A percentile compares a stretch with the other conserved stretches of the same genome.
Conservation (phyloP, 495 filamentous ascomycete genomes). For the Bacidia gigantensis region DNA sequence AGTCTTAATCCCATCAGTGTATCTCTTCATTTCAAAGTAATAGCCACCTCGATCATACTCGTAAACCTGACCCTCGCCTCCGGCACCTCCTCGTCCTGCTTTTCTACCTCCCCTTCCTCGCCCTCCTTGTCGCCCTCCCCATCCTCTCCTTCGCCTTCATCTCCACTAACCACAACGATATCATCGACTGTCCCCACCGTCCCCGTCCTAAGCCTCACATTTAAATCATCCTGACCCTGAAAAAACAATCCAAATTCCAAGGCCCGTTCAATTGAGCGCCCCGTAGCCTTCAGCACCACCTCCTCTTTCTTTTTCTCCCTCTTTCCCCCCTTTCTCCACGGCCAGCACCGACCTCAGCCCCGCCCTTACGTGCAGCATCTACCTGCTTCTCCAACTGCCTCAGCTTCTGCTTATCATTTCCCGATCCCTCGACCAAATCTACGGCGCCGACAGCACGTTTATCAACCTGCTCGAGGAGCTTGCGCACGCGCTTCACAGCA, state of each 20-base stretch:
- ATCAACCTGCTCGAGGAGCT: slow-evolving; percentile 50
- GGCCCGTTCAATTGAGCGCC: slow-evolving; percentile 62
- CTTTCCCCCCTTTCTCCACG: too few relatives aligned
- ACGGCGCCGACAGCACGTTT: slow-evolving; percentile 39
- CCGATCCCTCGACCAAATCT: slow-evolving; percentile 24
- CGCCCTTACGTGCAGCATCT: not conserved
- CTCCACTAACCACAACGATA: slow-evolving; percentile 35
- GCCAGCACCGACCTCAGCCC: slow-evolving; percentile 10
- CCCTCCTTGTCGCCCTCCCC: too few relatives aligned
- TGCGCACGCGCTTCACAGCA: slow-evolving; percentile 66
- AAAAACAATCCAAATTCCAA: slow-evolving; percentile 51
- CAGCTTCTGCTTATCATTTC: slow-evolving; percentile 17
- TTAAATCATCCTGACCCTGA: slow-evolving; percentile 41
- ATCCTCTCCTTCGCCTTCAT: too few relatives aligned
- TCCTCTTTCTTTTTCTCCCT: slow-evolving; percentile 30
- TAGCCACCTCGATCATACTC: slow-evolving; percentile 51
- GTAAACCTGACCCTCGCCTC: slow-evolving; percentile 50
- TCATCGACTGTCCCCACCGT: slow-evolving; percentile 61
- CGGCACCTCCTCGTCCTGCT: slow-evolving; percentile 31
- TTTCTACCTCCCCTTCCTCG: slow-evolving; percentile 17
- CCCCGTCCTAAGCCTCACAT: slow-evolving; percentile 46
- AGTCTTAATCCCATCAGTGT: not conserved
- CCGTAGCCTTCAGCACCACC: slow-evolving; percentile 65
- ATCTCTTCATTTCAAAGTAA: slow-evolving; percentile 29
- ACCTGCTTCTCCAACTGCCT: slow-evolving; percentile 7